These are phyloP conservation scores for Penicillium paxilli DNA, from an alignment of 495 filamentous ascomycete species.

Conservation along the genomic window DNA sequence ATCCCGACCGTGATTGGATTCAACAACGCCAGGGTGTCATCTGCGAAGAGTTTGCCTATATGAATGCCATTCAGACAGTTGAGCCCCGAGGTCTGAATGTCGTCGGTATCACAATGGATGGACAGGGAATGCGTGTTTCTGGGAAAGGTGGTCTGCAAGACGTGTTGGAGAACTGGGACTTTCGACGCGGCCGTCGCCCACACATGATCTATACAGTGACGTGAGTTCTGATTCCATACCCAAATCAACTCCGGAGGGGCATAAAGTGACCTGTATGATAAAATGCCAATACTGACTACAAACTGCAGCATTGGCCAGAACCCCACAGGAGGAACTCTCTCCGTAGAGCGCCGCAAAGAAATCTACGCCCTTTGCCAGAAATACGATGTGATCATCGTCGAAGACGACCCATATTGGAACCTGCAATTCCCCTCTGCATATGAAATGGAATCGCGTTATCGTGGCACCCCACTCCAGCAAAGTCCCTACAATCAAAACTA, in stretches of 20 bases:
- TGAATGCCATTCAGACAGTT: conserved; percentile 67
- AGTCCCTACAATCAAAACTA: conserved; percentile 36
- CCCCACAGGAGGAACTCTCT: conserved; percentile 75
- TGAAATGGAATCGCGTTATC: conserved; percentile 31
- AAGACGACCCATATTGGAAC: conserved; percentile 97
- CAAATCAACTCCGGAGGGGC: background rate
- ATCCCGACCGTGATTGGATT: conserved; percentile 62
- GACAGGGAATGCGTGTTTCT: conserved; percentile 66
- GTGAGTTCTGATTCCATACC: conserved; percentile 47
- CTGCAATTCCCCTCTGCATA: conserved; percentile 79
- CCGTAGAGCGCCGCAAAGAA: conserved; percentile 67
- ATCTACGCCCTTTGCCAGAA: conserved; percentile 78
- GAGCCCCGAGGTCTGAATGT: conserved; percentile 69
- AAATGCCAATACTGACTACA: conserved; percentile 1
- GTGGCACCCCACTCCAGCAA: conserved; percentile 19
- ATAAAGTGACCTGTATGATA: too few species aligned
- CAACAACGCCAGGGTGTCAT: conserved; percentile 69
- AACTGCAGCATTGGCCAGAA: conserved; percentile 78
- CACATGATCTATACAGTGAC: conserved; percentile 90
- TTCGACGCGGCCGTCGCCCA: conserved; percentile 66
- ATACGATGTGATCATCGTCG: conserved; percentile 89
- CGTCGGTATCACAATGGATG: conserved; percentile 72
- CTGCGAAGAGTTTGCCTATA: conserved; percentile 77
- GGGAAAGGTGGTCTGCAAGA: conserved; percentile 75
- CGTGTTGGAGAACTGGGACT: conserved; percentile 80